A percentile compares a stretch with the other conserved stretches of the same genome.
phyloP scores from a whole-genome alignment of 495 filamentous ascomycete genomes.

The Hyaloscypha variabilis region DNA sequence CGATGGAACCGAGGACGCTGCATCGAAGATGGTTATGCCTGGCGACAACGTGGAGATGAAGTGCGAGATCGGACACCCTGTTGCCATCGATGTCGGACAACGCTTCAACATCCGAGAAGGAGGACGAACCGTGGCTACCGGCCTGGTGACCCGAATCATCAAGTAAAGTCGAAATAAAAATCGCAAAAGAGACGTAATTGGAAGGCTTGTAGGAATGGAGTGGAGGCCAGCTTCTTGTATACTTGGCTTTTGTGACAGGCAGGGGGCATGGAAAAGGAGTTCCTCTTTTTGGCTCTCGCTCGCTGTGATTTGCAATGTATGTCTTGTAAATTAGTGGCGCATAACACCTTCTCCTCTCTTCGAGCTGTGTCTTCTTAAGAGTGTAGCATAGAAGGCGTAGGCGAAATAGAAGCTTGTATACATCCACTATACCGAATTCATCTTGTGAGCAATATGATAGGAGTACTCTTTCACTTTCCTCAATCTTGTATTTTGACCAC shows the following conservation, averaged over 20 bases:
- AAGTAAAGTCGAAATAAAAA: slow-evolving; percentile 45
- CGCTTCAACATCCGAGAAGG: slow-evolving; percentile 97
- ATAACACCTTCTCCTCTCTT: slow-evolving; percentile 29
- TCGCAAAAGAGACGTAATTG: neutral
- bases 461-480: too few relatives aligned
- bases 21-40: slow-evolving; percentile 82
- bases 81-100: slow-evolving; percentile 86
- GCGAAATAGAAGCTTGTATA: slow-evolving; percentile 15
- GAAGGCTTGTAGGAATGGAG: slow-evolving; percentile 11
- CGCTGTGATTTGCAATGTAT: slow-evolving; percentile 25
- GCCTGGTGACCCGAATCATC: slow-evolving; percentile 84
- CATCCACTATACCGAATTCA: neutral
- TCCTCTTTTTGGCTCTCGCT: slow-evolving; percentile 15
- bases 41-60: slow-evolving; percentile 99
- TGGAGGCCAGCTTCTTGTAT: slow-evolving; percentile 21
- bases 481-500: too few relatives aligned
- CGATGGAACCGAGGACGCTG: slow-evolving; percentile 67
- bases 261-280: slow-evolving; percentile 32
- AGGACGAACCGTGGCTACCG: slow-evolving; percentile 90
- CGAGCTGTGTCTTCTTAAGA: slow-evolving; percentile 29
- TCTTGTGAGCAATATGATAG: too few relatives aligned
- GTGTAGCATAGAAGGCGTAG: slow-evolving; percentile 27
- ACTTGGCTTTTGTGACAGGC: slow-evolving; percentile 20
- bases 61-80: slow-evolving; percentile 74
- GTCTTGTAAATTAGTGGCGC: slow-evolving; percentile 27